Conservation (phyloP, 257 asterid species). For the Solanum boliviense region DNA sequence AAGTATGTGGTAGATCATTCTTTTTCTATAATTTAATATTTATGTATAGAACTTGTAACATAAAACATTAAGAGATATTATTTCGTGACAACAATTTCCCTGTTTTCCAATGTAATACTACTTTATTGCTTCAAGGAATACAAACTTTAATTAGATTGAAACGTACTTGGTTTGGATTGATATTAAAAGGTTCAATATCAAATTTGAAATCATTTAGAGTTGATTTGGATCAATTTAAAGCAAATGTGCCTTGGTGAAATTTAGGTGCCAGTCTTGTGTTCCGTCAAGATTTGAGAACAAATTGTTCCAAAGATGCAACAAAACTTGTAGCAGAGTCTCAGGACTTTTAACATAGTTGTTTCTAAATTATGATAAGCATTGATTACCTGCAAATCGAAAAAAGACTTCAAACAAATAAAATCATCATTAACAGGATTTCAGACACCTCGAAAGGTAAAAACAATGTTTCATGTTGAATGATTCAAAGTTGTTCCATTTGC, state of each 20-base stretch:
- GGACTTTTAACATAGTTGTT: neutral
- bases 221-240: neutral
- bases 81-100: neutral
- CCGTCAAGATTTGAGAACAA: neutral
- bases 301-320: neutral
- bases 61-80: neutral
- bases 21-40: slow-evolving; percentile 1
- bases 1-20: neutral
- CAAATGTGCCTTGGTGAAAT: neutral
- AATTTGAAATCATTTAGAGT: neutral
- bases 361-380: neutral
- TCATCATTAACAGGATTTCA: neutral
- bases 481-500: neutral
- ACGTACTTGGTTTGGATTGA: neutral
- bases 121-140: neutral
- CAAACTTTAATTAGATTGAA: neutral
- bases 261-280: neutral
- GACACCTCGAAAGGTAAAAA: neutral
- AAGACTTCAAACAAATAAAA: neutral
- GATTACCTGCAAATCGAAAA: neutral
- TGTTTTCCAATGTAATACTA: neutral
- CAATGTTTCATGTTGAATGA: neutral
- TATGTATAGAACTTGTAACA: neutral
- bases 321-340: neutral
- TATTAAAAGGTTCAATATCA: neutral